Evolutionary conservation across 2,329 filamentous ascomycete species (phyloP).

Genomic region (Clarireedia hainanense): DNA sequence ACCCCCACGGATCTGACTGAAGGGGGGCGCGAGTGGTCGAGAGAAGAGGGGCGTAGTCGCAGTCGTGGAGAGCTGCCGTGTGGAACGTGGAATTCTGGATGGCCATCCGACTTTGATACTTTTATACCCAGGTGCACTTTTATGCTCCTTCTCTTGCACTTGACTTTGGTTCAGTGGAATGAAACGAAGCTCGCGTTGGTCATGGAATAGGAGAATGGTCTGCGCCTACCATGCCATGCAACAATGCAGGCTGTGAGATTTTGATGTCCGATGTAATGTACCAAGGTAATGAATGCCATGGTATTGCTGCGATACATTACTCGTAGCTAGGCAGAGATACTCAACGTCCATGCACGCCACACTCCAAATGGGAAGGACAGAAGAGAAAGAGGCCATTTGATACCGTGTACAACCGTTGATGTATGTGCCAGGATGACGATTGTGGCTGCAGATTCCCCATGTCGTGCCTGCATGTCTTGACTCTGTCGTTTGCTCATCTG

Average conservation of each 20-base stretch:
- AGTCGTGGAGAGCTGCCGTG: too few relatives aligned
- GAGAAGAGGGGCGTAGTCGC: too few relatives aligned
- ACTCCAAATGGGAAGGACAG: not conserved
- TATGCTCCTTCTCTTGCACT: too few relatives aligned
- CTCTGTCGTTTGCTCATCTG: not conserved
- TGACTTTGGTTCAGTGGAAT: too few relatives aligned
- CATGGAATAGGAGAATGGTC: too few relatives aligned
- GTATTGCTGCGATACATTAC: not conserved
- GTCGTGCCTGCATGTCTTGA: conserved; percentile 2
- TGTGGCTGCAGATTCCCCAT: conserved; percentile 2
- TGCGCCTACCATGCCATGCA: not conserved
- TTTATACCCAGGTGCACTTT: too few relatives aligned
- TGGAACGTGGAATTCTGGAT: too few relatives aligned
- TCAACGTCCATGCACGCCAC: not conserved
- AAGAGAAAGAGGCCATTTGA: not conserved
- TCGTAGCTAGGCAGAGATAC: not conserved
- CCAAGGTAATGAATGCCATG: not conserved
- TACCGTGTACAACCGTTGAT: conserved; percentile 2
- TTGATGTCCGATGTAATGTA: not conserved
- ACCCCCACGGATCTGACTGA: too few relatives aligned
- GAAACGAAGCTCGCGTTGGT: too few relatives aligned
- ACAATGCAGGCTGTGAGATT: not conserved
- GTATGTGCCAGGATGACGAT: conserved; percentile 2
- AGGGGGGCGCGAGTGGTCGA: too few relatives aligned
- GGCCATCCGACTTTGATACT: too few relatives aligned